Evolutionary conservation across 257 asterid species (phyloP), one percentile per base, ranked within the genome.

Genomic region (Penstemon davidsonii): DNA sequence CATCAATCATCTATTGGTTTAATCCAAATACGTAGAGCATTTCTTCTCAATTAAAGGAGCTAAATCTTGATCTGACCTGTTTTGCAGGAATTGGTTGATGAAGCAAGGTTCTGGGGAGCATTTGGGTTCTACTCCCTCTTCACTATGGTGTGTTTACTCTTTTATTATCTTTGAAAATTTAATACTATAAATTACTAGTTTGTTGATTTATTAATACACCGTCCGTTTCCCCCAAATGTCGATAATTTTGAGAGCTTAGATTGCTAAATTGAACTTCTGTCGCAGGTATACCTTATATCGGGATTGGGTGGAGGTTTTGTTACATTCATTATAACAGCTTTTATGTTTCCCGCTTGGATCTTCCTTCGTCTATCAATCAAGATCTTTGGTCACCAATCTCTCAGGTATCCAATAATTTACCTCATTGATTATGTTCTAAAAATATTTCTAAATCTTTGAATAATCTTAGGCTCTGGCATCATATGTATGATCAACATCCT

Each of bases 21-120:
- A 19, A 52, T 63, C 49, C 25, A 46, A 11, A 60, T 66, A 49
- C 59, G 60, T 70, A 47, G 49, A 58, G 38, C 49, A 58, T 62
- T 25, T 75, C 18, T 53, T 74, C 66, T 46, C 55, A 61, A 61
- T 54, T 39, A 41, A 70, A 68, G 68, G 41, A 7, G 49, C 47
- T 62, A 36, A 44, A 4, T 64, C 47, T 55, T 61, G 25, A 47
- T 45, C 43, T 70, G 51, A 56, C 55, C 13, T 43, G 63, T 69
- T 50, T 69, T 77, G 71, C 84, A 94, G 99, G 96, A 86, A 69
- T 73, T 88, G 83, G 88, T 72, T 66, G 81, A 71, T 72, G 97
- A 91, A 86, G 96, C 97, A 77, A 79, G 86, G 82, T 88, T 94
- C 79, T 94, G 97, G 97, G 99, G 99, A 74, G 99, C 99, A 61